Evolutionary conservation across 192 early-diverging fungal species (phyloP).

Genomic region (Backusella tarrabulga): DNA sequence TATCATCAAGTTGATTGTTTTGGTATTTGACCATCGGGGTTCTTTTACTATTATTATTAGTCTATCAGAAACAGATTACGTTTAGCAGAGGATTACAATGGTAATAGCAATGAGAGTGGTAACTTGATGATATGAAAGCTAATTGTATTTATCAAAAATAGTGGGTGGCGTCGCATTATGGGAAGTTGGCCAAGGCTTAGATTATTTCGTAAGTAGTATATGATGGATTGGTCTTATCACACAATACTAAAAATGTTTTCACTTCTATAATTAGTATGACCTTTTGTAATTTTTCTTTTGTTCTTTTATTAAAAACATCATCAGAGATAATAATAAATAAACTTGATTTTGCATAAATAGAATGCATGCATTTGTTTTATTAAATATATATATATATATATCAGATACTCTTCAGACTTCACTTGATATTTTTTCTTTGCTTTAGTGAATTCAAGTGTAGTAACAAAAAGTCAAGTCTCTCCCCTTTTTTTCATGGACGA

Average conservation of each 20-base stretch:
- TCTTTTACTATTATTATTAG: conserved; percentile 14
- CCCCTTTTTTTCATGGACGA: neutral
- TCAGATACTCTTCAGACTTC: neutral
- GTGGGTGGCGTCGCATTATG: conserved; percentile 43
- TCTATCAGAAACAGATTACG: conserved; percentile 26
- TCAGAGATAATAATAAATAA: neutral
- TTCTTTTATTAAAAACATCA: no score
- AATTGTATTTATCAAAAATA: neutral
- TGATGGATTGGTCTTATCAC: neutral
- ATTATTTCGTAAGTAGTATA: conserved; percentile 41
- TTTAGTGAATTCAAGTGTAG: neutral
- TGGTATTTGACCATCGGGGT: neutral
- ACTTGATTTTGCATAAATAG: neutral
- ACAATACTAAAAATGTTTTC: neutral
- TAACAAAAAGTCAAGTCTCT: neutral
- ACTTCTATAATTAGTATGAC: neutral
- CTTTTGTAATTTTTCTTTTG: neutral
- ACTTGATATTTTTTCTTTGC: neutral
- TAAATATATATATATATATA: neutral
- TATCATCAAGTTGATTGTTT: neutral
- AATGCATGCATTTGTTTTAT: neutral
- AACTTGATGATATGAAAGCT: neutral
- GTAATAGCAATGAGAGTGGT: neutral
- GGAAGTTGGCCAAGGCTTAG: conserved; percentile 45
- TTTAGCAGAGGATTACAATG: conserved; percentile 38